Evolutionary conservation across 441 rosid genomes (phyloP).

Genomic region (Syzygium syzygioides): DNA sequence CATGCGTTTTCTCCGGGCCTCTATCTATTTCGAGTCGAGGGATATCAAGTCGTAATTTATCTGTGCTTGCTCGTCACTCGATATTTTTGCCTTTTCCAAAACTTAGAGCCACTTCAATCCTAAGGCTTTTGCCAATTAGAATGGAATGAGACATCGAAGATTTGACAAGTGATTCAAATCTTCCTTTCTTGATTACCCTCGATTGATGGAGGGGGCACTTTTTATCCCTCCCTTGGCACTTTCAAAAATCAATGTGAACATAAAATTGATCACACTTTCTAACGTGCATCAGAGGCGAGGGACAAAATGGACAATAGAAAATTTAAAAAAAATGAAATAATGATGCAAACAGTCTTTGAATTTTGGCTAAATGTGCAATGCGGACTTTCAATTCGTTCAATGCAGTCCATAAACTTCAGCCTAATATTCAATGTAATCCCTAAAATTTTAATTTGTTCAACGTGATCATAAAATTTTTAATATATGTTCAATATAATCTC

Average conservation of each 20-base stretch:
- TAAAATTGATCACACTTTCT: accelerated
- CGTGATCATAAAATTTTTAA: no score
- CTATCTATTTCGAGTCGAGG: accelerated
- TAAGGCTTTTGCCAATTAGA: accelerated
- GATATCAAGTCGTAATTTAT: accelerated
- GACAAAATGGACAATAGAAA: neutral
- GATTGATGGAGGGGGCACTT: neutral
- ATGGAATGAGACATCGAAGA: neutral
- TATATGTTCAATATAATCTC: no score
- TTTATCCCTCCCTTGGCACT: neutral
- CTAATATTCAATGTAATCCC: no score
- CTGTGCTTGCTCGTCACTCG: accelerated
- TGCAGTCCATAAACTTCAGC: no score
- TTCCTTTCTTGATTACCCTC: neutral
- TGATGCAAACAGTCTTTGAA: no score
- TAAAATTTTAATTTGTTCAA: no score
- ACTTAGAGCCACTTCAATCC: neutral
- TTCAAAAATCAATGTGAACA: neutral
- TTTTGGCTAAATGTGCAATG: no score
- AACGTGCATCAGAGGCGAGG: neutral
- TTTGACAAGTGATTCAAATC: neutral
- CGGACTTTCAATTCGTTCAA: no score
- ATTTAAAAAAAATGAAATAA: no score
- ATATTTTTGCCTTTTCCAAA: neutral
- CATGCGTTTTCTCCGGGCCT: accelerated